Evolutionary conservation across 2,329 filamentous ascomycete genomes (phyloP), one percentile per base, ranked within the genome.

Genomic region (Phoma sp.): DNA sequence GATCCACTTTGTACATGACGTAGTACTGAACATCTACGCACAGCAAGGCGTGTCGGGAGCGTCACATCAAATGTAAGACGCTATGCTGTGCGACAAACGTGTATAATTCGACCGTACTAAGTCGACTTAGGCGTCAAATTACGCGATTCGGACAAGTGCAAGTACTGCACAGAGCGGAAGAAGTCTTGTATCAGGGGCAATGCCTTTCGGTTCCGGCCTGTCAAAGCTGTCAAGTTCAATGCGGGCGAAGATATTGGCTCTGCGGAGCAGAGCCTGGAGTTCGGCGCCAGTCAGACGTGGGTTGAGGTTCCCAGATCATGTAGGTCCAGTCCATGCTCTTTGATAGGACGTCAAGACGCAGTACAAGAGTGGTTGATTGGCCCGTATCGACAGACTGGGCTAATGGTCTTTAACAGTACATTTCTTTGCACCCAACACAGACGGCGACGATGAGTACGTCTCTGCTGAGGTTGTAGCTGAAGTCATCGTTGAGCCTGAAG

Each of bases 221-320:
- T 70, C 14, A 70, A 61, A 24, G 47, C 64, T 4, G 68, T 70
- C 33, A 70, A 70, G 45, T 70, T 68, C 52, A 70, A 70, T 52
- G 68, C 68, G 9, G 68, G 66, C 14, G 68, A 69, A 51, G 65
- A 69, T 36, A 59, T 68, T 44, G 68, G 65, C 13, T 68, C 64
- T 27, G 66, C 65, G 4, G 68, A 69, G 45, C 68, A 70, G 47
- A 63, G 60, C 14, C 55, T 70, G 22, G 61, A 68, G 30, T 70
- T 70, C 39, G 53, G 55, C 10, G 52, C 48, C 27, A 61, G 52
- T 29, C 65, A 69, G 52, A 68, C 59, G 47, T 70, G 68, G 66
- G 65, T 70, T 25, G 41, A 64, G 25, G 67, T 70, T 52, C 65
- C 66, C 36, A 55, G 36, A 29, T 63, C 60, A 23, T 59, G 68